A percentile compares a stretch with the other conserved stretches of the same genome.
Conservation (phyloP, 257 asterid genomes). For the Nicotiana obtusifolia region DNA sequence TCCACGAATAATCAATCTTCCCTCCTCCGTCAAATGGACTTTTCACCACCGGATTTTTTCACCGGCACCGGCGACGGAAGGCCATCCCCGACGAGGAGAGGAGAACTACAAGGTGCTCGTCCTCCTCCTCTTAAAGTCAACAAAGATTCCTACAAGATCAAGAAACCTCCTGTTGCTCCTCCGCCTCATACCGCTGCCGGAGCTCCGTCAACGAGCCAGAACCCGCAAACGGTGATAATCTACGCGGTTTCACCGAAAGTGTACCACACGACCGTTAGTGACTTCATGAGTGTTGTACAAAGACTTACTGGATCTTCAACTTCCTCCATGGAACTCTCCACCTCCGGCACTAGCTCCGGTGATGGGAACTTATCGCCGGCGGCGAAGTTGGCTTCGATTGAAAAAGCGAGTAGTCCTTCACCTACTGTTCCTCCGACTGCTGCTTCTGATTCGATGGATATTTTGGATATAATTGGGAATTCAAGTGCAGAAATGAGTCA, state of each 20-base stretch:
- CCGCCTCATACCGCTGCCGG: slow-evolving; percentile 8
- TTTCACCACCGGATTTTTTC: slow-evolving; percentile 36
- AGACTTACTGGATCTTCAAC: slow-evolving; percentile 73
- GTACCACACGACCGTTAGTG: slow-evolving; percentile 76
- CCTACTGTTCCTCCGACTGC: slow-evolving; percentile 20
- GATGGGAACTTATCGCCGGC: slow-evolving; percentile 75
- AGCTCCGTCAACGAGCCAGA: slow-evolving; percentile 11
- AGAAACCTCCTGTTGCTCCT: slow-evolving; percentile 77
- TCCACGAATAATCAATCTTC: neutral
- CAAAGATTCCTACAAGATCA: slow-evolving; percentile 84
- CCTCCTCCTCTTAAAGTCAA: slow-evolving; percentile 80
- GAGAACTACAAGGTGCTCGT: slow-evolving; percentile 86
- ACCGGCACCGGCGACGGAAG: slow-evolving; percentile 31
- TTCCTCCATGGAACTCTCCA: slow-evolving; percentile 10
- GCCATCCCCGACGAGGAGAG: slow-evolving; percentile 56
- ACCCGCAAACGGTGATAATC: slow-evolving; percentile 77
- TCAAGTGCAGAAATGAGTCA: slow-evolving; percentile 38
- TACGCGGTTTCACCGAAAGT: slow-evolving; percentile 82
- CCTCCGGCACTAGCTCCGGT: slow-evolving; percentile 9
- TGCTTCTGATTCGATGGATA: neutral
- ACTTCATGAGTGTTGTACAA: slow-evolving; percentile 82
- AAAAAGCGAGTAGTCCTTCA: slow-evolving; percentile 46
- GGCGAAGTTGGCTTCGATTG: slow-evolving; percentile 72
- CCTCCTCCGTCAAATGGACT: neutral
- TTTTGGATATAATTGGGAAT: slow-evolving; percentile 40